phyloP scores from a whole-genome alignment of 2,329 filamentous ascomycete species.

The Calycina herbarum region DNA sequence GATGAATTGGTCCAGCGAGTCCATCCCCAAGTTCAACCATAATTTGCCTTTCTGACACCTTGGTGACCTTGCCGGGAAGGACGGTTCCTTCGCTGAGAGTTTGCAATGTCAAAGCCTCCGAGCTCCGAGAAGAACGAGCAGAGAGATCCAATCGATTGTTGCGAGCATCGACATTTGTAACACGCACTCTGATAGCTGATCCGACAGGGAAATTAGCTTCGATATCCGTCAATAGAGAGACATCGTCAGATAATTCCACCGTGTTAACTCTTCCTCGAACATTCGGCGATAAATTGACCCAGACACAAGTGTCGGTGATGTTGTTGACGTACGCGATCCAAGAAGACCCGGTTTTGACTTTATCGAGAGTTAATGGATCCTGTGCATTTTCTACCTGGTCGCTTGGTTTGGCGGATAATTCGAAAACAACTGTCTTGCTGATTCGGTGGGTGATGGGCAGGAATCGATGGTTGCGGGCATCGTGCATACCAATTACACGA shows the following conservation, averaged over 20 bases:
- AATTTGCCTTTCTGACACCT: conserved; percentile 78
- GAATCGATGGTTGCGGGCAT: conserved; percentile 87
- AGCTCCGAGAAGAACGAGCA: conserved; percentile 62
- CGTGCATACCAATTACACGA: conserved; percentile 81
- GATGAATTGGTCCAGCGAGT: conserved; percentile 75
- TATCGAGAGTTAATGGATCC: conserved; percentile 67
- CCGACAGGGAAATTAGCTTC: conserved; percentile 82
- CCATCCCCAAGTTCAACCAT: conserved; percentile 81
- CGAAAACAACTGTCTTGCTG: conserved; percentile 76
- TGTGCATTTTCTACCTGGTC: conserved; percentile 53
- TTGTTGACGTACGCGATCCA: conserved; percentile 92
- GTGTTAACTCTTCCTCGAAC: conserved; percentile 81
- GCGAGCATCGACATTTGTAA: conserved; percentile 69
- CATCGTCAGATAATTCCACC: conserved; percentile 84
- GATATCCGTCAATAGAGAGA: conserved; percentile 75
- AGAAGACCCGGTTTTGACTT: conserved; percentile 69
- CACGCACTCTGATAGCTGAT: conserved; percentile 80
- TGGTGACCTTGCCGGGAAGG: conserved; percentile 79
- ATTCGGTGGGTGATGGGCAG: conserved; percentile 85
- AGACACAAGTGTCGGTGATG: conserved; percentile 73
- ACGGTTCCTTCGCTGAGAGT: conserved; percentile 78
- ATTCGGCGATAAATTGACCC: conserved; percentile 87
- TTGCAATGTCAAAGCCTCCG: conserved; percentile 63
- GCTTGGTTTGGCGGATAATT: conserved; percentile 79
- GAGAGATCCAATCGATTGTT: conserved; percentile 81